Conservation (phyloP, 192 early-diverging fungal species). For the Entomortierella chlamydospora region DNA sequence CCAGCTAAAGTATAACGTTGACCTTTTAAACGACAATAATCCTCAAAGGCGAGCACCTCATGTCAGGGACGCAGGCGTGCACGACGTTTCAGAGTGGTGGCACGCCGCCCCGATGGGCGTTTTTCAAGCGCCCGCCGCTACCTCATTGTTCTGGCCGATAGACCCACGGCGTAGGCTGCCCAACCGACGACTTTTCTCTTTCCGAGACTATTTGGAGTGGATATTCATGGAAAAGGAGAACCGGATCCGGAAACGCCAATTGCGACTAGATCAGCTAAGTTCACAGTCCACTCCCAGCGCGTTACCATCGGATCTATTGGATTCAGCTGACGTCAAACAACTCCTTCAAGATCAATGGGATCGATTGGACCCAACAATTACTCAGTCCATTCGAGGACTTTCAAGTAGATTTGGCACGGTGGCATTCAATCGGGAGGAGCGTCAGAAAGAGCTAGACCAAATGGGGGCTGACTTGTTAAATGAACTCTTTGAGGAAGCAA, state of each 20-base stretch:
- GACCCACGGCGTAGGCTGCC: conserved; percentile 17
- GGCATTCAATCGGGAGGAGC: conserved; percentile 25
- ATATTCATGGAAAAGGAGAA: conserved; percentile 33
- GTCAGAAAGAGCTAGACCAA: conserved; percentile 25
- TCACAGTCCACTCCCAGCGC: too few relatives aligned
- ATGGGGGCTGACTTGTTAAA: conserved; percentile 17
- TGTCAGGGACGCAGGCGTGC: neutral
- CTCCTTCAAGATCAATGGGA: conserved; percentile 18
- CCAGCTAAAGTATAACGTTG: neutral
- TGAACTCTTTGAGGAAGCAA: conserved; percentile 18
- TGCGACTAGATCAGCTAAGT: neutral
- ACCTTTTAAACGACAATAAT: conserved; percentile 14
- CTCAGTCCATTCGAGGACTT: conserved; percentile 5
- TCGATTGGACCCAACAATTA: conserved; percentile 20
- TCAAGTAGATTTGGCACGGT: conserved; percentile 30
- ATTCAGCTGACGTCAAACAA: neutral
- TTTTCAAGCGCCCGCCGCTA: conserved; percentile 16
- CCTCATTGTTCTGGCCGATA: conserved; percentile 30
- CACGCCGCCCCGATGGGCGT: conserved; percentile 5
- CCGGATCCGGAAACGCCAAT: conserved; percentile 6
- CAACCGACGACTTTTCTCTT: conserved; percentile 11
- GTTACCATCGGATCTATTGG: neutral
- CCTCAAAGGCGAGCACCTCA: neutral
- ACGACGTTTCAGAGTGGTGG: conserved; percentile 11
- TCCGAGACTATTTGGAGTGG: conserved; percentile 43